Evolutionary conservation across 78 protist species (phyloP), one percentile per base, ranked within the genome.

Genomic region (Creolimax fragrantissima): DNA sequence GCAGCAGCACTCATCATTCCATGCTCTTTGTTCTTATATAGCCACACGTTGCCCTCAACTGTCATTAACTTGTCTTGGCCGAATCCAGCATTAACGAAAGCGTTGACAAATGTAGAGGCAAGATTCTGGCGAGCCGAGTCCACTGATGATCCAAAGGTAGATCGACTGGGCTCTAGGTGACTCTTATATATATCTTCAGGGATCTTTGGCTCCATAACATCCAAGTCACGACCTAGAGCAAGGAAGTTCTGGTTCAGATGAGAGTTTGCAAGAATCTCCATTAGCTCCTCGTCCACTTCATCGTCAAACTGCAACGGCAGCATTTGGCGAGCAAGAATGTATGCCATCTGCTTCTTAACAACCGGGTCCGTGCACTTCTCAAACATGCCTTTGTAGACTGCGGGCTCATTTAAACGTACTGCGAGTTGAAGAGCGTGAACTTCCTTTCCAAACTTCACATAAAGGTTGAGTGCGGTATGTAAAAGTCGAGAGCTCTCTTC

Each of bases 101-200:
- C 99, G 88, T 97, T 98, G 67, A 98, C 99, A 81, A 97, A 97
- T 3, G 98, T 93, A 24, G 95, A n/a, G 3, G 99, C 99, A 17
- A 99, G 96, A 92, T 97, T 97, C 66, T 89, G 91, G 41, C 96
- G 88, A 36, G 98, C 98, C 1, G 97, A 94, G 85, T 95, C 91
- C n/a, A 96, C 92, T 39, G n/a, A 93, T 44, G 93, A 44, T 45
- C 44, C 67, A 32, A 45, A 5, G n/a, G 44, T 3, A 43, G 83
- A 3, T 11, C 89, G 89, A 5, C 66, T 91, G 81, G 92, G 41
- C 47, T 92, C 94, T 41, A 95, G 81, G 88, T 95, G 96, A 4
- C 96, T 35, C 94, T 97, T 97, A 97, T 95, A 98, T 17, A 98
- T 94, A 42, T 98, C 99, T 36, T 97, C 99, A 11, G 99, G 99